phyloP scores from a whole-genome alignment of 768 basidiomycete genomes.

The Kwoniella europaea region DNA sequence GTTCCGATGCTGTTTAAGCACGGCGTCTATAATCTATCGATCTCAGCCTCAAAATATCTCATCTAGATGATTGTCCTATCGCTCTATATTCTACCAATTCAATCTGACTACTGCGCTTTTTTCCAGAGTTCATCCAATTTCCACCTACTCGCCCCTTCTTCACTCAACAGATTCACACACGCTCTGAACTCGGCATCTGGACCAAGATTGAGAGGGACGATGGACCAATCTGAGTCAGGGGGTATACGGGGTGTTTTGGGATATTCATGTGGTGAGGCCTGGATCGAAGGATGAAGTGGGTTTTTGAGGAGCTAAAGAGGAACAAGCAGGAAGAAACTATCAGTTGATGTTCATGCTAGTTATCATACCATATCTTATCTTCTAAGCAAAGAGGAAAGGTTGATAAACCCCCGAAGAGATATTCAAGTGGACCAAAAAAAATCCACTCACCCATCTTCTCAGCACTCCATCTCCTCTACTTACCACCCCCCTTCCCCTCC shows the following conservation, averaged over 20 bases:
- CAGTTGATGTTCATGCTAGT: no score
- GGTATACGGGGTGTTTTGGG: slow-evolving; percentile 33
- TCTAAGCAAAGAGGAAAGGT: neutral
- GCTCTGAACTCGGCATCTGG: slow-evolving; percentile 2
- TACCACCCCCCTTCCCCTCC: slow-evolving; percentile 52
- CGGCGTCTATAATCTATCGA: neutral
- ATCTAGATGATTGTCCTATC: no score
- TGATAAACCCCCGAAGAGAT: no score
- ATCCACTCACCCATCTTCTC: slow-evolving; percentile 46
- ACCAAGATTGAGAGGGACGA: slow-evolving; percentile 29
- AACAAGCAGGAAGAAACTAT: no score
- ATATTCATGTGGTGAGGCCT: slow-evolving; percentile 7
- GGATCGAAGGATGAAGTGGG: slow-evolving; percentile 7
- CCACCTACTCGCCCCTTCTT: slow-evolving; percentile 49
- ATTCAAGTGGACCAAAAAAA: neutral
- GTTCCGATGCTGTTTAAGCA: neutral
- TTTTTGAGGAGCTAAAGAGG: slow-evolving; percentile 17
- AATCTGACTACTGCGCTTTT: neutral
- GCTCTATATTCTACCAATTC: neutral
- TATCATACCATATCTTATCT: neutral
- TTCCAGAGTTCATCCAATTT: slow-evolving; percentile 44
- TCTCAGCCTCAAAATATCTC: neutral
- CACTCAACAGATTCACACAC: slow-evolving; percentile 53
- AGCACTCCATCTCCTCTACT: slow-evolving; percentile 48
- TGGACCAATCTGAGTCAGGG: slow-evolving; percentile 43